A percentile compares a stretch with the other conserved stretches of the same genome.
Evolutionary conservation across 192 early-diverging fungal species (phyloP).

Genomic region (Linnemannia exigua): DNA sequence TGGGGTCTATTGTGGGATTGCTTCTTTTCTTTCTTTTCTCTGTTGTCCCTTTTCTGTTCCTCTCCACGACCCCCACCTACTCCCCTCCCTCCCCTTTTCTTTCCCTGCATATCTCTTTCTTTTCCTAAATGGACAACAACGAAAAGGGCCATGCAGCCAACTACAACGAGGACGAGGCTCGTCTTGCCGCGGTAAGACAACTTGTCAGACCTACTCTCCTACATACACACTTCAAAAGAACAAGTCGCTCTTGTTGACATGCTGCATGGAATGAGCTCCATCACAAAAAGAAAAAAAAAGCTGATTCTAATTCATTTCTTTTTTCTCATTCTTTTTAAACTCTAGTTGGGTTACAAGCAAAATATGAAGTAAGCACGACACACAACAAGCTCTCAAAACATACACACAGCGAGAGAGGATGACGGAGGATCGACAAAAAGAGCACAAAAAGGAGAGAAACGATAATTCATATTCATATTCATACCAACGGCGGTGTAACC

Average conservation of each 20-base stretch:
- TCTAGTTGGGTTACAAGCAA: constrained; percentile 53
- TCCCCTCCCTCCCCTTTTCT: neutral
- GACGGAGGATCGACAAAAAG: neutral
- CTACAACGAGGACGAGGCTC: constrained; percentile 54
- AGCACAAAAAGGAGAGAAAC: too few species aligned
- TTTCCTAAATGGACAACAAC: constrained; percentile 27
- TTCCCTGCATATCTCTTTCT: neutral
- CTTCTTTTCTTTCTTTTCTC: neutral
- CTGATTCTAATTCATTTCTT: neutral
- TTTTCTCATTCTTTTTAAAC: neutral
- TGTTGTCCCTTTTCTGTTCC: constrained; percentile 8
- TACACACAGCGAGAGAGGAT: neutral
- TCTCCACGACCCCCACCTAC: neutral
- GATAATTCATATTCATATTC: too few species aligned
- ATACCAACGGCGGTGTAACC: too few species aligned
- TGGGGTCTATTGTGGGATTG: neutral
- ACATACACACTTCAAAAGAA: neutral
- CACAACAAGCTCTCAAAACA: neutral
- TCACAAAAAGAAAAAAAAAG: neutral
- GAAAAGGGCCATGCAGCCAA: constrained; percentile 44
- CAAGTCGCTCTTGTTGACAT: neutral
- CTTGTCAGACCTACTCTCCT: neutral
- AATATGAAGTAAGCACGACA: constrained; percentile 47
- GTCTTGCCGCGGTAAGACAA: constrained; percentile 33
- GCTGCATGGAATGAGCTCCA: neutral